Conservation (phyloP, 2,329 filamentous ascomycete species). For the Aspergillus costaricaensis region DNA sequence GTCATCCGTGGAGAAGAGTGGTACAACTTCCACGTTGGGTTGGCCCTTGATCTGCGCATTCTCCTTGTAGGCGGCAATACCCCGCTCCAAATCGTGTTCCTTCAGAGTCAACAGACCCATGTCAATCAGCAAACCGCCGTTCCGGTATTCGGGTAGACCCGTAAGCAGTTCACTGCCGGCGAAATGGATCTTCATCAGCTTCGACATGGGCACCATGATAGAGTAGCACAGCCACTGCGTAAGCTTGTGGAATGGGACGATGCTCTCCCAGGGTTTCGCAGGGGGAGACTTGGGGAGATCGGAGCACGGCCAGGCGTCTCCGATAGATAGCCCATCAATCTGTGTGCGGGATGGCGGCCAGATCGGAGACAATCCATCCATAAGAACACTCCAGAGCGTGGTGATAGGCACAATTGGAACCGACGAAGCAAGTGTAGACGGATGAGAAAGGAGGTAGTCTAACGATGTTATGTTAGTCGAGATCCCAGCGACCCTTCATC, state of each 20-base stretch:
- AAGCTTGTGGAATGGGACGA: slow-evolving; percentile 89
- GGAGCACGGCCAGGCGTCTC: slow-evolving; percentile 91
- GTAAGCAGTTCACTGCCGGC: slow-evolving; percentile 80
- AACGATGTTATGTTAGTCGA: slow-evolving; percentile 12
- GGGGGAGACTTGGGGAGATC: slow-evolving; percentile 72
- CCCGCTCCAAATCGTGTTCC: slow-evolving; percentile 66
- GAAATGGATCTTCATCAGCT: slow-evolving; percentile 76
- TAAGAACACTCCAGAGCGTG: slow-evolving; percentile 86
- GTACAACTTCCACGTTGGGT: slow-evolving; percentile 72
- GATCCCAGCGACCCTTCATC: neutral
- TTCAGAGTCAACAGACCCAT: slow-evolving; percentile 80
- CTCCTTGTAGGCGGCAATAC: slow-evolving; percentile 67
- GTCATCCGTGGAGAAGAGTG: slow-evolving; percentile 71
- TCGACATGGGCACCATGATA: slow-evolving; percentile 87
- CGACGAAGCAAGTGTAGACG: slow-evolving; percentile 83
- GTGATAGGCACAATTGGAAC: slow-evolving; percentile 84
- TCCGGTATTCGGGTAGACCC: slow-evolving; percentile 87
- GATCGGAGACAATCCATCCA: slow-evolving; percentile 81
- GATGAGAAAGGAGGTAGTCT: slow-evolving; percentile 93
- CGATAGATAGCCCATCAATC: slow-evolving; percentile 82
- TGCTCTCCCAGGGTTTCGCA: slow-evolving; percentile 72
- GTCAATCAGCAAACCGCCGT: slow-evolving; percentile 84
- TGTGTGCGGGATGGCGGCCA: slow-evolving; percentile 87
- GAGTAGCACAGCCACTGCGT: slow-evolving; percentile 96
- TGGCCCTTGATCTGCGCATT: slow-evolving; percentile 72